Conservation (phyloP, 169 alveolate species). For the Cryptosporidium ubiquitum region DNA sequence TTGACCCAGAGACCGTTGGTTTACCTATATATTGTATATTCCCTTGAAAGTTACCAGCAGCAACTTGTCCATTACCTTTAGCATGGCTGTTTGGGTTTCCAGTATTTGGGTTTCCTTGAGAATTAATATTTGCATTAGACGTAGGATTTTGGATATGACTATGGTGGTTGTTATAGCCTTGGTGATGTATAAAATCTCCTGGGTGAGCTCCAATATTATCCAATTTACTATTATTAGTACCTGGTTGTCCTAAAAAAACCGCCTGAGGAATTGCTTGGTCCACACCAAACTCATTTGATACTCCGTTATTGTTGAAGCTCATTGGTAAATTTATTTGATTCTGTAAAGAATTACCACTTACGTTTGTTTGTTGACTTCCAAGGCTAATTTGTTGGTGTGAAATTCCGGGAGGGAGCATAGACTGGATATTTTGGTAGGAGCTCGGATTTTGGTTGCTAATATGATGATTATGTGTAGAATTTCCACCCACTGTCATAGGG, state of each 20-base stretch:
- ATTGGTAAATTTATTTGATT: conserved; percentile 32
- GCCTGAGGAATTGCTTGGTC: conserved; percentile 63
- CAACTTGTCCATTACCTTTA: neutral
- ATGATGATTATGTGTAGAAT: conserved; percentile 3
- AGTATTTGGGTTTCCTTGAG: conserved; percentile 29
- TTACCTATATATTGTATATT: neutral
- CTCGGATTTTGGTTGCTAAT: neutral
- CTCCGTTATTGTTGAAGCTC: conserved; percentile 10
- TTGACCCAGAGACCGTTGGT: neutral
- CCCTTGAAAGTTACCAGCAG: conserved; percentile 19
- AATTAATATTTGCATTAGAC: neutral
- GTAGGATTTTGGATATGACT: conserved; percentile 5
- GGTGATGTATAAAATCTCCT: conserved; percentile 27
- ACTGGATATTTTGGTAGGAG: conserved; percentile 31
- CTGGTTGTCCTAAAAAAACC: conserved; percentile 51
- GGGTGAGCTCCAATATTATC: conserved; percentile 11
- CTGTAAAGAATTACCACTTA: conserved; percentile 14
- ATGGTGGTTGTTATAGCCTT: conserved; percentile 33
- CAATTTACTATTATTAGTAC: neutral
- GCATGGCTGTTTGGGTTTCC: conserved; percentile 3
- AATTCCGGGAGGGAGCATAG: conserved; percentile 31
- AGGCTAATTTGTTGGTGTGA: neutral
- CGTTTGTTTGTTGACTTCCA: neutral
- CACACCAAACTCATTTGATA: conserved; percentile 32
- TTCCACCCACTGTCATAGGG: conserved; percentile 17